Conservation (phyloP, 2,329 filamentous ascomycete genomes). For the Anthostomella pinea region DNA sequence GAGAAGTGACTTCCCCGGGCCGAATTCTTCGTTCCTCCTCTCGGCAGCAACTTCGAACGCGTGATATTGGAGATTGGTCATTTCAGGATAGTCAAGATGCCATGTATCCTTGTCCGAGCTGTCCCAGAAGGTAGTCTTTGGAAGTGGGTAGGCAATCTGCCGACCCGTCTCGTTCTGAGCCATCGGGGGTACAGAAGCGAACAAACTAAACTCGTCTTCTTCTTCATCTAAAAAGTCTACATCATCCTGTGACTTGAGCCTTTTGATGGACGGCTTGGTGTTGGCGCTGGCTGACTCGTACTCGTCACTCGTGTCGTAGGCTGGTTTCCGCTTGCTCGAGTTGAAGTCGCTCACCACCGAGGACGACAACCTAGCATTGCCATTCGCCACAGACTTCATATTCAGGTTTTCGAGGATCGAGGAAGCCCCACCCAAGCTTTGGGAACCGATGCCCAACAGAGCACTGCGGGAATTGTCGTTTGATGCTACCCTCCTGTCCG, state of each 20-base stretch:
- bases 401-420: constrained; percentile 43
- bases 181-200: constrained; percentile 50
- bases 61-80: constrained; percentile 58
- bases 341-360: constrained; percentile 35
- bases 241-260: constrained; percentile 50
- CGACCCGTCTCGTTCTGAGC: constrained; percentile 49
- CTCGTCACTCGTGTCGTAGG: constrained; percentile 51
- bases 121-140: constrained; percentile 58
- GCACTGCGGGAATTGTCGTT: constrained; percentile 26
- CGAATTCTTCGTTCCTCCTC: constrained; percentile 51
- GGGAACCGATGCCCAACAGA: constrained; percentile 39
- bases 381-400: constrained; percentile 37
- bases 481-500: constrained; percentile 8
- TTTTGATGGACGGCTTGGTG: constrained; percentile 51
- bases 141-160: constrained; percentile 55
- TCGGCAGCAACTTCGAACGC: constrained; percentile 53
- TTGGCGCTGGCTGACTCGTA: constrained; percentile 34
- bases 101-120: constrained; percentile 51
- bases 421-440: constrained; percentile 53
- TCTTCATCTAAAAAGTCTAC: constrained; percentile 36
- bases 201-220: constrained; percentile 44
- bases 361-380: constrained; percentile 20
- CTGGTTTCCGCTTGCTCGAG: constrained; percentile 56
- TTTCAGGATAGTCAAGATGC: constrained; percentile 62
- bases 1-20: constrained; percentile 47